A percentile compares a stretch with the other conserved stretches of the same genome.
These are phyloP conservation scores for Arthrocladium fulminans DNA, from an alignment of 2,329 filamentous ascomycete species.

Conservation along the genomic window DNA sequence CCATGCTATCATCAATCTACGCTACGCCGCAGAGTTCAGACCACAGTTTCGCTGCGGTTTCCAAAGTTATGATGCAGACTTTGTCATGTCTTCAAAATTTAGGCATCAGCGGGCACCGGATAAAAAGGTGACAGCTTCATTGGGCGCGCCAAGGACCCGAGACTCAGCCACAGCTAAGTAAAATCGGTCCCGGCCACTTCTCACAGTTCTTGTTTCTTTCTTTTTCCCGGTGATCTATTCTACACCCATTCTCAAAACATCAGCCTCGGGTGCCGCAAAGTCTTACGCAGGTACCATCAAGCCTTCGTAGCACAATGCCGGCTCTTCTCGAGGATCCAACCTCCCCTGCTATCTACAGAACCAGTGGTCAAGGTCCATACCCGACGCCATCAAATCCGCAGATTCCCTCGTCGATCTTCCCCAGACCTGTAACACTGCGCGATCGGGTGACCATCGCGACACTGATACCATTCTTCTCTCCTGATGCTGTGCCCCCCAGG, in stretches of 20 bases:
- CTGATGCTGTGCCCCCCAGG: conserved; percentile 63
- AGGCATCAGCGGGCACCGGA: neutral
- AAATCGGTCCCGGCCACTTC: neutral
- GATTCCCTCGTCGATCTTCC: conserved; percentile 59
- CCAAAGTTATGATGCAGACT: neutral
- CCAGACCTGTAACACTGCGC: conserved; percentile 70
- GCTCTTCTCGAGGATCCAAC: conserved; percentile 71
- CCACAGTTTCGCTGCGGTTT: neutral
- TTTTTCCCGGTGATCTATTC: neutral
- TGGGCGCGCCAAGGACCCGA: neutral
- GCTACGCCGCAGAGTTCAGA: neutral
- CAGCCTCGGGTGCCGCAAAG: conserved; percentile 5
- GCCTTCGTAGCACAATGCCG: conserved; percentile 47
- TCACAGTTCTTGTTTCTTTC: neutral
- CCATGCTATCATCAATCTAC: neutral
- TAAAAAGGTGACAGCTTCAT: neutral
- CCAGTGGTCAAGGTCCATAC: conserved; percentile 57
- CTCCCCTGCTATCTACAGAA: conserved; percentile 60
- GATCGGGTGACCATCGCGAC: conserved; percentile 79
- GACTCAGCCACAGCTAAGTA: neutral
- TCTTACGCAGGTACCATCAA: conserved; percentile 1
- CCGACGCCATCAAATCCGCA: conserved; percentile 53
- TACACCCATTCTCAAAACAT: conserved; percentile 1
- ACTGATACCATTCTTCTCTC: conserved; percentile 71
- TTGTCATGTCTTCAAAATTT: neutral